Evolutionary conservation across 129 eudicot genomes (phyloP), one percentile per base, ranked within the genome.

Genomic region (Flaveria brownii): DNA sequence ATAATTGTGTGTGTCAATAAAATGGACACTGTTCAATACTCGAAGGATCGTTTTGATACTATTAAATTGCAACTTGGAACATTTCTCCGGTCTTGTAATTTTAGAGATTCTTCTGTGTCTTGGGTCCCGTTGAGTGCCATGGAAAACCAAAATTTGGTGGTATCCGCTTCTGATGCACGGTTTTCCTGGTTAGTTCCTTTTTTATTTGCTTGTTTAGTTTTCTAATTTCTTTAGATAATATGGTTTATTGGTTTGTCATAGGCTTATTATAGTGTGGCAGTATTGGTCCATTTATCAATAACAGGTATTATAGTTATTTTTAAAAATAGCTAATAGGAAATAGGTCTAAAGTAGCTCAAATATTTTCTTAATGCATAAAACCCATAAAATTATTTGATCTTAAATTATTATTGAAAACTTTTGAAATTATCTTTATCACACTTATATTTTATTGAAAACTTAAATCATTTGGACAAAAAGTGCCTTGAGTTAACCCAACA

Each of bases 51-150:
- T 30, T 94, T 91, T 75, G 89, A 89, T 61, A 41, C 67, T 22
- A 88, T 94, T 56, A 91, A 86, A 74, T 68, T 73, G 75, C 88
- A 91, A 78, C 89, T 91, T 72, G 99, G 96, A 52, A 80, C 88
- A 18, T 89, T 91, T 86, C 97, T 94, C 1, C 89, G 94, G n/a
- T 74, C 93, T 11, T 91, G 96, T 82, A 85, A 87, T 56, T 94
- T 91, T 82, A 94, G 82, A 81, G 97, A 91, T 62, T 86, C 96
- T 80, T 79, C 79, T 26, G 76, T 94, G 17, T 45, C 80, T 16
- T 94, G 99, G 99, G 66, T 94, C 76, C 99, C 99, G 17, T 70
- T 90, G 72, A 95, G 99, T 86, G 97, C 97, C 64, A 86, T 91
- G 88, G 99, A 95, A 68, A 95, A 95, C 59, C 99, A 95, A 67